phyloP scores from a whole-genome alignment of 2,329 filamentous ascomycete species.

The Nannizziopsis arthrosporioides region DNA sequence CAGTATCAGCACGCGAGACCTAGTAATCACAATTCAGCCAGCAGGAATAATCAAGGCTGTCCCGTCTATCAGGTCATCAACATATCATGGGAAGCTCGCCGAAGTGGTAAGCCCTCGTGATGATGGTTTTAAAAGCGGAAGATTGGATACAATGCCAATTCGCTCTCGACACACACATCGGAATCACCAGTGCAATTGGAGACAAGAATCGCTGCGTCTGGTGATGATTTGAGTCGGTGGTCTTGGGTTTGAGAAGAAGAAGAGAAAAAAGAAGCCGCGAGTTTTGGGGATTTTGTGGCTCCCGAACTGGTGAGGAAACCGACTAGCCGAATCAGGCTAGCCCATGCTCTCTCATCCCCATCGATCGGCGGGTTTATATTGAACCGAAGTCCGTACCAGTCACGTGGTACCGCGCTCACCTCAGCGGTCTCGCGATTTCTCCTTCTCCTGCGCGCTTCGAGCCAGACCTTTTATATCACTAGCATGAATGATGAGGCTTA shows the following conservation, averaged over 20 bases:
- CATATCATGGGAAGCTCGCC: conserved; percentile 29
- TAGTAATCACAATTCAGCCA: background rate
- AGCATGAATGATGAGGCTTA: no score
- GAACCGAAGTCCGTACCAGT: no score
- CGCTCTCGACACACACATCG: conserved; percentile 60
- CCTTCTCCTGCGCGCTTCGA: no score
- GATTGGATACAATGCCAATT: conserved; percentile 26
- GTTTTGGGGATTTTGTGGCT: conserved; percentile 5
- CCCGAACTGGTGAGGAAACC: background rate
- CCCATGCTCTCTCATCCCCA: no score
- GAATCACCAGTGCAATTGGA: conserved; percentile 55
- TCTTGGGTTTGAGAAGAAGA: conserved; percentile 43
- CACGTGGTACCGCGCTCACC: no score
- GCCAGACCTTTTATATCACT: no score
- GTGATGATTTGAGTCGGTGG: conserved; percentile 66
- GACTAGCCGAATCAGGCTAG: conserved; percentile 1
- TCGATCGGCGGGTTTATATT: no score
- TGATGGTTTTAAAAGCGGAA: conserved; percentile 71
- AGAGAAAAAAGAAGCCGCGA: conserved; percentile 21
- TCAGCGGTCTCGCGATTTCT: no score
- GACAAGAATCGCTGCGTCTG: conserved; percentile 34
- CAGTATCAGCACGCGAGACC: background rate
- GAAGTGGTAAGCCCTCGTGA: conserved; percentile 45
- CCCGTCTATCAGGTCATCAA: conserved; percentile 38
- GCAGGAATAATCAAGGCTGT: conserved; percentile 20